phyloP scores from a whole-genome alignment of 1,139 yeast genomes.

The Scheffersomyces illinoinensis region DNA sequence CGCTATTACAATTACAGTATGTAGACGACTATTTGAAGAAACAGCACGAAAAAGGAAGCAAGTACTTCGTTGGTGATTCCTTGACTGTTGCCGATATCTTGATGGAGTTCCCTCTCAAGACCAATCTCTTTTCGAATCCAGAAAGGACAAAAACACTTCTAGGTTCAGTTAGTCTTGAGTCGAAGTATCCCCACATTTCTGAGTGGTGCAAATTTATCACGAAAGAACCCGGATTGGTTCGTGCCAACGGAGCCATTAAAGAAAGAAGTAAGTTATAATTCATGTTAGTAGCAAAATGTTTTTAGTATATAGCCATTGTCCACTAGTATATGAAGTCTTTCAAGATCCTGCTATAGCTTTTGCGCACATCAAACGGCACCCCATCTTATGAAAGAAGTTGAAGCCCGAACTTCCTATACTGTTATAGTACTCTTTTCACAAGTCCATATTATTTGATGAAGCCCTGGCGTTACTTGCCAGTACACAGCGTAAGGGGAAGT shows the following conservation, averaged over 20 bases:
- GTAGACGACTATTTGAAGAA: slow-evolving; percentile 31
- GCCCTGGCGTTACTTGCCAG: too few species aligned
- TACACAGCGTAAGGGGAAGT: not conserved
- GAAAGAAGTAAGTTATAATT: not conserved
- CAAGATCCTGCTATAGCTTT: too few species aligned
- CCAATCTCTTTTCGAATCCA: slow-evolving; percentile 18
- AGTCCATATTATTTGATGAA: not conserved
- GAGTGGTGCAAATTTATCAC: slow-evolving; percentile 25
- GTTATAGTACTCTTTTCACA: not conserved
- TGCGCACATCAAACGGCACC: too few species aligned
- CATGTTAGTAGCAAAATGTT: not conserved
- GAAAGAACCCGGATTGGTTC: slow-evolving; percentile 19
- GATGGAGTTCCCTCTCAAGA: slow-evolving; percentile 34
- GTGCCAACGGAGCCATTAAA: slow-evolving; percentile 1
- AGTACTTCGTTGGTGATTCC: slow-evolving; percentile 37
- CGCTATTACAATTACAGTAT: slow-evolving; percentile 24
- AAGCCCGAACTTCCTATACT: not conserved
- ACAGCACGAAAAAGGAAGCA: slow-evolving; percentile 23
- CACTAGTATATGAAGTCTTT: not conserved
- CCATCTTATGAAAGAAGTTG: too few species aligned
- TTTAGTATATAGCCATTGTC: not conserved
- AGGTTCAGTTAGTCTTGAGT: slow-evolving; percentile 8
- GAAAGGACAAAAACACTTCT: slow-evolving; percentile 9
- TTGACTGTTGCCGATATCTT: slow-evolving; percentile 43
- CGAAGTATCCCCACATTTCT: slow-evolving; percentile 23